Conservation (phyloP, 2,329 filamentous ascomycete species). For the Trichoderma afroharzianum region DNA sequence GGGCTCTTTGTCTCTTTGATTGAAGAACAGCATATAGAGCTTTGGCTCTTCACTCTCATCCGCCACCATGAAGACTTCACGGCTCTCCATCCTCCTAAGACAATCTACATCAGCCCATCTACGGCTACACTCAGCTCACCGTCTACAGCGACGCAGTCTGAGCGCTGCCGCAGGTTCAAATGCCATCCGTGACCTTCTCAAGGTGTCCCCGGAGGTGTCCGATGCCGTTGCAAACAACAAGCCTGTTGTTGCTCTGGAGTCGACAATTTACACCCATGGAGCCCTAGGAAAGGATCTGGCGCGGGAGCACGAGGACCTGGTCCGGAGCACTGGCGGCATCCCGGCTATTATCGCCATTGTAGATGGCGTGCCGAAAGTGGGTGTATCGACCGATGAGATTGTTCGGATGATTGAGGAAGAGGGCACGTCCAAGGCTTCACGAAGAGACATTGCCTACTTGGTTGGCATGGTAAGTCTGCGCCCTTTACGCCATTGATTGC, state of each 20-base stretch:
- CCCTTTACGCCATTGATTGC: not conserved
- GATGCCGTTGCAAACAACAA: constrained; percentile 70
- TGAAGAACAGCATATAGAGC: not conserved
- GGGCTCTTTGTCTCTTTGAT: not conserved
- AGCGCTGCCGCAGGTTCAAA: constrained; percentile 26
- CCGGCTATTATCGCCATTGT: constrained; percentile 90
- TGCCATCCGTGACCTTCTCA: constrained; percentile 46
- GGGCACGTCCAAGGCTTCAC: constrained; percentile 76
- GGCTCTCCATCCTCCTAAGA: constrained; percentile 2
- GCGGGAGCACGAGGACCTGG: constrained; percentile 79
- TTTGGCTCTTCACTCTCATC: not conserved
- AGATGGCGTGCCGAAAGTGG: constrained; percentile 77
- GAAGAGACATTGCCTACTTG: constrained; percentile 80
- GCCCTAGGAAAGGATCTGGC: constrained; percentile 68
- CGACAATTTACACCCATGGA: constrained; percentile 96
- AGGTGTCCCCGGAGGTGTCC: constrained; percentile 76
- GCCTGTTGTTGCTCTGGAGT: constrained; percentile 89
- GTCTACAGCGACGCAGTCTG: constrained; percentile 1
- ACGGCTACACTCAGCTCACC: not conserved
- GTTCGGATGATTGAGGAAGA: constrained; percentile 64
- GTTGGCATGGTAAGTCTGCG: constrained; percentile 64
- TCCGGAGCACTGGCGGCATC: constrained; percentile 75
- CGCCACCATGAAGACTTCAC: constrained; percentile 13
- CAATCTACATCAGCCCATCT: not conserved
- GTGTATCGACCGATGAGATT: constrained; percentile 69